These are phyloP conservation scores for Torulaspora gathmanii DNA, from an alignment of 805 yeast genomes.

Conservation along the genomic window DNA sequence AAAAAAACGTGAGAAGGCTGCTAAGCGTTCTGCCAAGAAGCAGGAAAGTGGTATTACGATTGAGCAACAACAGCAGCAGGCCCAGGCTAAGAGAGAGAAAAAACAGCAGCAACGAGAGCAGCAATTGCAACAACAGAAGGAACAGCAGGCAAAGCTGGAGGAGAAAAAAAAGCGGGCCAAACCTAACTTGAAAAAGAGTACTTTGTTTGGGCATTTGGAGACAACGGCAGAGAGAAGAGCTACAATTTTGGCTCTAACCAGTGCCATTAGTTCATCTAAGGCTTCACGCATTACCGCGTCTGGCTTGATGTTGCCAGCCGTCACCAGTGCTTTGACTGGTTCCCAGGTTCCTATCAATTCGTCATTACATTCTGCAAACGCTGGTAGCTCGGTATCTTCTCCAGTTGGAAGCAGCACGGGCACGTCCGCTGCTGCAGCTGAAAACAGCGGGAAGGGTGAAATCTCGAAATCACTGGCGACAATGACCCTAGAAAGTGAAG, in stretches of 20 bases:
- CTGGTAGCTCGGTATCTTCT: conserved; percentile 7
- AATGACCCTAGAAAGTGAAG: conserved; percentile 26
- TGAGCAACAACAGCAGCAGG: conserved; percentile 37
- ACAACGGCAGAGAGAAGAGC: conserved; percentile 69
- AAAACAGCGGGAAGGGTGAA: conserved; percentile 21
- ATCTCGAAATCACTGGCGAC: conserved; percentile 27
- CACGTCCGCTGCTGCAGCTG: conserved; percentile 2
- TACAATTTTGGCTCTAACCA: conserved; percentile 32
- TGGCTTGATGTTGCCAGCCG: conserved; percentile 34
- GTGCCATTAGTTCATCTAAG: conserved; percentile 33
- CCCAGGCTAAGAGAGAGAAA: conserved; percentile 43
- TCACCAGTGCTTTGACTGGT: conserved; percentile 28
- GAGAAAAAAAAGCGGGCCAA: conserved; percentile 46
- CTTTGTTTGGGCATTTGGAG: conserved; percentile 73
- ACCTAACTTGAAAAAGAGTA: conserved; percentile 49
- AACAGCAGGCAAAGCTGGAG: conserved; percentile 51
- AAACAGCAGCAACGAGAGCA: conserved; percentile 40
- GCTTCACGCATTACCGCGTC: conserved; percentile 36
- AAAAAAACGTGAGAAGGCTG: conserved; percentile 88
- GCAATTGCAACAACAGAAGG: conserved; percentile 46
- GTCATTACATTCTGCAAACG: conserved; percentile 9
- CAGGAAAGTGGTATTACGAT: conserved; percentile 55
- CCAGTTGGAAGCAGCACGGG: conserved; percentile 4
- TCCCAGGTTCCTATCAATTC: conserved; percentile 25
- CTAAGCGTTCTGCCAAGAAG: conserved; percentile 85